Base-by-base conservation (phyloP, 2,329 filamentous ascomycete species). In the Juglanconis sp. region DNA sequence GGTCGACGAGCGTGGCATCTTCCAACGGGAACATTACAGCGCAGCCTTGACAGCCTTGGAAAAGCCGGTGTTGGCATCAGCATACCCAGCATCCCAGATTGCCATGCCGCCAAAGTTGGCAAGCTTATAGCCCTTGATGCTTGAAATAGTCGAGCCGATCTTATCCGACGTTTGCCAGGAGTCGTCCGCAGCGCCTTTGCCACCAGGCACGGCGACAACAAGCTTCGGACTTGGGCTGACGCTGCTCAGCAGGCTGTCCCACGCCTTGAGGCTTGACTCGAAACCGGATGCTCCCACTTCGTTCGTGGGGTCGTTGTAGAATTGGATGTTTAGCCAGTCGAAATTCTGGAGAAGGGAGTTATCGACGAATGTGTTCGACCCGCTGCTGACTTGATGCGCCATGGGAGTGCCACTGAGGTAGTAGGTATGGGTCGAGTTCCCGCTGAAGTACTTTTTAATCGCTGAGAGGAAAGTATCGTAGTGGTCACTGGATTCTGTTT, bases 311-410 rank as follows among this genome's bases (percentile, higher is more conserved):
- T 62, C 53, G 47, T 62, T 62, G 56, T 62, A 62, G 34, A 62
- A 62, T 10, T 62, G 60, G 4, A 62, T 10, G 60, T 56, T 62
- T 9, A 59, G 36, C 9, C 54, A 62, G 56, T 62, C 40, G 7
- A 59, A 30, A 38, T 55, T 42, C 11, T 53, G 30, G 17, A 62
- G 52, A 5, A 59, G 17, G 30, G 46, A 51, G 35, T 42, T 34
- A 5, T 56, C 56, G 13, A 62, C 59, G 6, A 56, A 62, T 3
- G 51, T 53, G 51, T 30, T 42, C 1, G 40, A 17, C 30, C 36
- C 36, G 15, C 17, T 11, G 5, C 10, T n/a, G 36, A 53, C 51
- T 13, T 40, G n/a, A 15, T 30, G 11, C 31, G 46, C 44, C 56
- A 47, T 40, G 1, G 59, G 59, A 4, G 53, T 56, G 8, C 56